Evolutionary conservation across 805 yeast genomes (phyloP), one percentile per base, ranked within the genome.

Genomic region (Hanseniaspora occidentalis): DNA sequence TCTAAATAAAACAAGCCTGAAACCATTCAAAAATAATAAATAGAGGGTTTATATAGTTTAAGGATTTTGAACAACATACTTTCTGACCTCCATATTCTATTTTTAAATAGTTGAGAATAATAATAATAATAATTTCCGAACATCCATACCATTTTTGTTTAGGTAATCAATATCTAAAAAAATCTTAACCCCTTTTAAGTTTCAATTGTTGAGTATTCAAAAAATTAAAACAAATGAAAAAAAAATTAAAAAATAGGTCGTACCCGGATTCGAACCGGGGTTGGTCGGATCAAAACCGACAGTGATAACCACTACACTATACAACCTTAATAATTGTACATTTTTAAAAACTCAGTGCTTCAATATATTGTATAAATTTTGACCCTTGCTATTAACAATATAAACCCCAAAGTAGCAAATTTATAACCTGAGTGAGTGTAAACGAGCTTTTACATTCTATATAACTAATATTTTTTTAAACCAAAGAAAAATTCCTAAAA

Each of bases 201-300:
- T n/a, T n/a, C n/a, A n/a, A n/a, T n/a, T n/a, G n/a, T n/a, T n/a
- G n/a, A 29, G 10, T 26, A 8, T 11, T 26, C 8, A 19, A 39
- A n/a, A 18, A 18, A 40, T 3, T 25, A 10, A 8, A 24, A 9
- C 23, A 25, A 18, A 8, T 22, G 8, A 35, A 24, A 16, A 29
- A 31, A 35, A 35, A 31, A 33, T 27, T 45, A 47, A 55, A 58
- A 57, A 50, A 40, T 27, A 75, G 82, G 80, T 76, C 83, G 76
- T 71, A 73, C 83, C 82, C 82, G 82, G 83, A 75, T 74, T 77
- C 84, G 84, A 77, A 77, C 83, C 73, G 81, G 81, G 80, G 84
- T 77, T 73, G 71, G 60, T 60, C 72, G 73, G 73, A 68, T 69
- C 74, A 69, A 67, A 69, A 69, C 74, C 74, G 72, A 68, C 65